phyloP scores from a whole-genome alignment of 177 flowering plant species.

The Vitis hybrid region DNA sequence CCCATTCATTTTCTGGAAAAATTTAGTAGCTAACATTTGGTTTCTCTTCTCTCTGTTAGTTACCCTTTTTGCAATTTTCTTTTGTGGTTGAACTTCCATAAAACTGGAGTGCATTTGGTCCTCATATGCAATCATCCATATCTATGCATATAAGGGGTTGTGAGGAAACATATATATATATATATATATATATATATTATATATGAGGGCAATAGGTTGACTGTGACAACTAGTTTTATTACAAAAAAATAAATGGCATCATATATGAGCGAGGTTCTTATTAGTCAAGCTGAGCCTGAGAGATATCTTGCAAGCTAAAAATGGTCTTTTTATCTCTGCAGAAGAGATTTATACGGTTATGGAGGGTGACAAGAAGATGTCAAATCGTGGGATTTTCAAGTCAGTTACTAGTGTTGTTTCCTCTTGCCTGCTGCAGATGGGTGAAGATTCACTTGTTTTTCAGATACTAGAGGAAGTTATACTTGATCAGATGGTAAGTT shows the following conservation, averaged over 20 bases:
- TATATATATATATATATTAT: too few species aligned
- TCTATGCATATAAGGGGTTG: too few species aligned
- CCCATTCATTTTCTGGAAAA: background rate
- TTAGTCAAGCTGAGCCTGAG: background rate
- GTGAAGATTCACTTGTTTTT: slow-evolving; percentile 61
- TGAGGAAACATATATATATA: too few species aligned
- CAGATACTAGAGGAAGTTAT: slow-evolving; percentile 56
- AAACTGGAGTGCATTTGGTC: background rate
- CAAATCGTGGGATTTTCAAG: slow-evolving; percentile 43
- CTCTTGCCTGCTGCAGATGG: slow-evolving; percentile 64
- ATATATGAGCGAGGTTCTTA: background rate
- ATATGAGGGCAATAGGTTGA: background rate
- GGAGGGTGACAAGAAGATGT: slow-evolving; percentile 25
- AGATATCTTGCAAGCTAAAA: background rate
- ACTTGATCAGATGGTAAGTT: slow-evolving; percentile 57
- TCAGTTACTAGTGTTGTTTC: slow-evolving; percentile 44
- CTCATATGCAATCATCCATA: too few species aligned
- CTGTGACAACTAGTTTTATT: background rate
- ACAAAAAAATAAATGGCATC: too few species aligned
- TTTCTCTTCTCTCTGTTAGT: background rate
- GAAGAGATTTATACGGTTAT: slow-evolving; percentile 22
- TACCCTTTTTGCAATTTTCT: background rate
- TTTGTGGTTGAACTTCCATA: background rate
- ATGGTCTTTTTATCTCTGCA: slow-evolving; percentile 27
- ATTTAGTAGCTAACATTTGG: background rate